Conservation (phyloP, 768 basidiomycete species). For the Boletus barrowsii region DNA sequence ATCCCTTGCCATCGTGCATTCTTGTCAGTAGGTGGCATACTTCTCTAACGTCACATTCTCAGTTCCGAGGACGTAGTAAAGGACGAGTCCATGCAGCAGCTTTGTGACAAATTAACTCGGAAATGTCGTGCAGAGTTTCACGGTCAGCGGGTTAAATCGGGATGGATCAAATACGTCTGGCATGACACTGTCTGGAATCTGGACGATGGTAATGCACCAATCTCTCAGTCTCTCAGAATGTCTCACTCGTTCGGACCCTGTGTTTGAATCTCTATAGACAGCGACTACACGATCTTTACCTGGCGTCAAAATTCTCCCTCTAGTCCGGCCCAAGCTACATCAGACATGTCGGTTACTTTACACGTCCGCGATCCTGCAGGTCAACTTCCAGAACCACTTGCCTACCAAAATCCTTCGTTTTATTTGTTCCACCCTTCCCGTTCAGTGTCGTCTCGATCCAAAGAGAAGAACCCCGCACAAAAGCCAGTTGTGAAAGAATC, state of each 20-base stretch:
- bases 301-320: conserved; percentile 59
- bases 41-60: conserved; percentile 6
- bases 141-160: conserved; percentile 62
- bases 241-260: not conserved
- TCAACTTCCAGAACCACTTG: conserved; percentile 57
- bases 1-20: conserved; percentile 75
- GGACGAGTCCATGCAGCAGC: conserved; percentile 58
- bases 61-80: conserved; percentile 45
- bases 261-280: conserved; percentile 45
- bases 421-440: conserved; percentile 50
- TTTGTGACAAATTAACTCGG: conserved; percentile 70
- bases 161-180: conserved; percentile 88
- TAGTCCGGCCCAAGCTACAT: conserved; percentile 14
- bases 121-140: conserved; percentile 59
- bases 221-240: not conserved
- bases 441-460: conserved; percentile 33
- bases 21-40: conserved; percentile 45
- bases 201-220: conserved; percentile 67
- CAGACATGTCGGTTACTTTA: conserved; percentile 37
- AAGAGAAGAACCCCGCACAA: conserved; percentile 38
- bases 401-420: conserved; percentile 68
- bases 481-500: conserved; percentile 33
- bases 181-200: conserved; percentile 78
- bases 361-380: conserved; percentile 60
- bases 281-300: conserved; percentile 84